Base-by-base conservation (phyloP, 2,329 filamentous ascomycete genomes). In the Hymenoscyphus infarciens region DNA sequence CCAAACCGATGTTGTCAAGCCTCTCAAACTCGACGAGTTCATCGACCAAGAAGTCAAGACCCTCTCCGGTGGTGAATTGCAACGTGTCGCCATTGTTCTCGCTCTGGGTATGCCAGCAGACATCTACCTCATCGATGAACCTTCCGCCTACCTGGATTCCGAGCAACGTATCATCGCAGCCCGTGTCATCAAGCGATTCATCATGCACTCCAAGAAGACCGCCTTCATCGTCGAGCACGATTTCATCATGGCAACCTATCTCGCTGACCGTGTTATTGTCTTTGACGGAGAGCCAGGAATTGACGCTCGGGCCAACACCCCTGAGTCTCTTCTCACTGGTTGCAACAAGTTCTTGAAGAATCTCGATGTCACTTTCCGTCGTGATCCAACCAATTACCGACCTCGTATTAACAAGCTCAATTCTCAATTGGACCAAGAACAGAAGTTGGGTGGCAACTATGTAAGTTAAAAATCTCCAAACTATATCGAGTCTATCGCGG, bases 181-280 rank as follows among this genome's bases (percentile, higher is more conserved):
- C 55, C 90, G 93, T 75, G 96, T 99, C 75, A 99, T 99, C 82
- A 99, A 99, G 84, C 90, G 95, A 70, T 99, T 96, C 84, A 99
- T 99, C 79, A 99, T 99, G 95, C 94, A 99, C 82, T 88, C 92
- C 73, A 98, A 98, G 87, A 98, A 98, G 87, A 99, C 95, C 0
- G 95, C 95, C 58, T 99, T 99, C 77, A 87, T 99, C 70, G 94
- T 99, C 76, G 95, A 99, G 87, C 95, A 99, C 89, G 95, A 99
- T 84, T 98, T 99, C 82, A 97, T 98, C 81, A 97, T 98, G 93
- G 85, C 84, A 55, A 87, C 83, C 19, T 86, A 86, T 70, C 81
- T 87, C 59, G 85, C 95, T 55, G 96, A 99, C 75, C 91, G 95
- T 70, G 95, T 99, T 77, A 99, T 99, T 74, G 95, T 99, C 74